Evolutionary conservation across 768 basidiomycete genomes (phyloP), one percentile per base, ranked within the genome.

Genomic region (Kwoniella sp.): DNA sequence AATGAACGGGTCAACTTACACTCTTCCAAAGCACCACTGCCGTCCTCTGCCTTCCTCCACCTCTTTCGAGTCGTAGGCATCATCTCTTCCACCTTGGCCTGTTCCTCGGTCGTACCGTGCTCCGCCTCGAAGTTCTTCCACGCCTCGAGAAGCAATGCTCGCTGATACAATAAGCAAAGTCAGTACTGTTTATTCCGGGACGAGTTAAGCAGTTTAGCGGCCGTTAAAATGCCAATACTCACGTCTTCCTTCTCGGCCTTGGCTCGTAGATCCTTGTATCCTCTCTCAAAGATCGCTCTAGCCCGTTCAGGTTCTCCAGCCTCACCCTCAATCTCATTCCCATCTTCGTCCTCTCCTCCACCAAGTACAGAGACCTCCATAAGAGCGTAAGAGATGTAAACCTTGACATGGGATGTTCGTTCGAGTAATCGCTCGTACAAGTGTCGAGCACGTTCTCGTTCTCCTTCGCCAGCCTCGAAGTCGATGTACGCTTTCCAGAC

Each of bases 71-170:
- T 89, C 54, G 91, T 88, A 1, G 96, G 96, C 88, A 94, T 90
- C 91, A 93, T 90, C 53, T 83, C 86, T 73, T 94, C 85, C 21
- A 98, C 93, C 82, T 90, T 90, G 49, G 85, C 84, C 27, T 90
- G 84, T 60, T 92, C 87, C 7, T 86, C 86, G 10, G 85, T 79
- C 0, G 87, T 84, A 19, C 96, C 95, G 63, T 91, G 83, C 44
- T 84, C 84, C 75, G 90, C 85, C 80, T 99, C 96, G 76, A 94
- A 96, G 1, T 87, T 83, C 83, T 95, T 96, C 96, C 96, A 99
- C 1, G 91, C 89, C 75, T 95, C 90, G 25, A 99, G 85, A 19
- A 99, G 82, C 2, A 90, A 89, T 60, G 93, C 91, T 60, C 94
- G 92, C 91, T 94, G n/a, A n/a, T n/a, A n/a, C n/a, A n/a, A 72